phyloP scores from a whole-genome alignment of 2,329 filamentous ascomycete species.

The Zymoseptoria pseudotritici region DNA sequence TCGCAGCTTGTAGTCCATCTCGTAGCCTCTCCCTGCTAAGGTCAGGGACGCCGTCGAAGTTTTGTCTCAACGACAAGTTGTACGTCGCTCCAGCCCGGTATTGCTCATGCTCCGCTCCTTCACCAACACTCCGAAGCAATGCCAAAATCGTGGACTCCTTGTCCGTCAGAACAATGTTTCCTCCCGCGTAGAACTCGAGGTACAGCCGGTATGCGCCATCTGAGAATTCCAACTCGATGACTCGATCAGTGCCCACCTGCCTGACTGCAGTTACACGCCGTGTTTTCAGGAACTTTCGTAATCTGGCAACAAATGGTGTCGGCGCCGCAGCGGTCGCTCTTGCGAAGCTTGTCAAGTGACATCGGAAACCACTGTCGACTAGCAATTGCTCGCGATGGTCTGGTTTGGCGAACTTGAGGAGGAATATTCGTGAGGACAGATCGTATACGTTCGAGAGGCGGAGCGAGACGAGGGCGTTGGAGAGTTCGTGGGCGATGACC shows the following conservation, averaged over 20 bases:
- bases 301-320: conserved; percentile 72
- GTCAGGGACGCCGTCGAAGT: conserved; percentile 66
- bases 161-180: conserved; percentile 91
- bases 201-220: conserved; percentile 83
- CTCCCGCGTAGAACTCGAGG: conserved; percentile 92
- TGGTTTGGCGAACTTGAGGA: conserved; percentile 90
- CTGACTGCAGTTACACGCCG: conserved; percentile 70
- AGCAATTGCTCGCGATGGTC: conserved; percentile 82
- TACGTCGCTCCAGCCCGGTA: conserved; percentile 72
- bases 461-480: conserved; percentile 64
- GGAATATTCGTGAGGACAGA: conserved; percentile 87
- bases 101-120: conserved; percentile 76
- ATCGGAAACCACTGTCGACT: conserved; percentile 91
- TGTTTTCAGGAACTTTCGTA: conserved; percentile 85
- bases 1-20: conserved; percentile 59
- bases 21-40: conserved; percentile 67
- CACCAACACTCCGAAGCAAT: conserved; percentile 69
- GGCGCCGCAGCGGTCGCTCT: conserved; percentile 78
- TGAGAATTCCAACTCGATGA: conserved; percentile 87
- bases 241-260: conserved; percentile 87
- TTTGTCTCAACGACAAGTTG: conserved; percentile 73
- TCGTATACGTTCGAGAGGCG: conserved; percentile 94
- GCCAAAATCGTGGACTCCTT: conserved; percentile 73
- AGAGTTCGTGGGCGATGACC: conserved; percentile 89
- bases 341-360: conserved; percentile 84